Conservation (phyloP, 164 flowering plant species). For the Euptelea pleiosperma region DNA sequence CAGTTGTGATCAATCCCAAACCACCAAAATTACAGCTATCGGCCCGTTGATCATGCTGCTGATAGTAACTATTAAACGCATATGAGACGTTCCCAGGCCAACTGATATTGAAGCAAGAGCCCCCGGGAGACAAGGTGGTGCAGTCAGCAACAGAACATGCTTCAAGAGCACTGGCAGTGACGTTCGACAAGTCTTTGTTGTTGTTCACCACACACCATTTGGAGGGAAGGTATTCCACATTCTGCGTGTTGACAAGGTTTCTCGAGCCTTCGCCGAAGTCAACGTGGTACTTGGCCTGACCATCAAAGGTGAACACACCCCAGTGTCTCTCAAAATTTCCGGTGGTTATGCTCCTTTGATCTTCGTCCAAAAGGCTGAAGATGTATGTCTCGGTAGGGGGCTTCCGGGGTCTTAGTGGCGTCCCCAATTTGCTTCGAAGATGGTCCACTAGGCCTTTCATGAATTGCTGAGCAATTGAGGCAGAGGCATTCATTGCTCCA, state of each 20-base stretch:
- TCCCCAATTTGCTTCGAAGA: conserved; percentile 55
- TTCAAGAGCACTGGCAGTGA: conserved; percentile 40
- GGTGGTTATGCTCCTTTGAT: conserved; percentile 45
- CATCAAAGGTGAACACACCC: conserved; percentile 92
- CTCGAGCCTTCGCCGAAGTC: conserved; percentile 52
- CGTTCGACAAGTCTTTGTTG: conserved; percentile 61
- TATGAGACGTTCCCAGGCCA: conserved; percentile 89
- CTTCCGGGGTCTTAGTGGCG: conserved; percentile 58
- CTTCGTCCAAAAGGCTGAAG: conserved; percentile 73
- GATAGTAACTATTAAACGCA: conserved; percentile 85
- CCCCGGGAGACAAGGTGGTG: conserved; percentile 63
- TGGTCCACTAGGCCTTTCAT: conserved; percentile 60
- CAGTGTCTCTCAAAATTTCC: conserved; percentile 83
- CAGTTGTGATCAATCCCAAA: conserved; percentile 78
- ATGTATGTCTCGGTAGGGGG: conserved; percentile 61
- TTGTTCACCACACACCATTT: conserved; percentile 92
- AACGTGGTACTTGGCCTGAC: conserved; percentile 75
- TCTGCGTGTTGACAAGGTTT: conserved; percentile 56
- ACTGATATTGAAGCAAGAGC: conserved; percentile 72
- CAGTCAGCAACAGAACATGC: conserved; percentile 77
- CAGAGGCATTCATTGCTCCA: conserved; percentile 69
- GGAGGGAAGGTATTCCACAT: conserved; percentile 64
- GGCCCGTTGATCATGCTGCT: conserved; percentile 67
- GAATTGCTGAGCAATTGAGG: conserved; percentile 57
- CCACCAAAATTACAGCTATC: conserved; percentile 86